phyloP scores from a whole-genome alignment of 2,329 filamentous ascomycete genomes.

The Pestalotiopsis sp. region DNA sequence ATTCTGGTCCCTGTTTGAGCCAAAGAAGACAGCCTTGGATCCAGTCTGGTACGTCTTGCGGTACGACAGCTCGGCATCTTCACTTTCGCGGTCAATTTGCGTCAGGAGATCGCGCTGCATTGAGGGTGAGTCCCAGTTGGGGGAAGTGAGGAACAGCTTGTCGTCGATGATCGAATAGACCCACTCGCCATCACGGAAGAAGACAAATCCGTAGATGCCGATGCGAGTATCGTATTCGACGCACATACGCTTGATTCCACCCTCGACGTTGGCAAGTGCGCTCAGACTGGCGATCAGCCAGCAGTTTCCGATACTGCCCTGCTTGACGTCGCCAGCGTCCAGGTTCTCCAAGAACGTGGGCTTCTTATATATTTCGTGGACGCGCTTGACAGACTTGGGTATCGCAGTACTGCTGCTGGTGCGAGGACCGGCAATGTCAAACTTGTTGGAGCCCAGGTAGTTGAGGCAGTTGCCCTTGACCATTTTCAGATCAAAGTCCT shows the following conservation, averaged over 20 bases:
- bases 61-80: constrained; percentile 72
- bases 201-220: constrained; percentile 89
- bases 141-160: constrained; percentile 81
- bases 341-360: constrained; percentile 69
- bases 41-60: constrained; percentile 73
- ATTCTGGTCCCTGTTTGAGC: constrained; percentile 72
- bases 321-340: constrained; percentile 74
- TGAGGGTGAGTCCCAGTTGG: constrained; percentile 78
- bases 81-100: constrained; percentile 73
- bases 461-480: constrained; percentile 59
- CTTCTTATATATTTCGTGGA: constrained; percentile 74
- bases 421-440: constrained; percentile 48
- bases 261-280: constrained; percentile 73
- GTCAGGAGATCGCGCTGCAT: constrained; percentile 74
- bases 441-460: constrained; percentile 51
- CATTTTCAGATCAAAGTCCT: constrained; percentile 71
- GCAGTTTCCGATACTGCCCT: constrained; percentile 78
- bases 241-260: constrained; percentile 71
- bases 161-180: constrained; percentile 90
- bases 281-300: constrained; percentile 82
- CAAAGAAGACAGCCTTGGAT: constrained; percentile 77
- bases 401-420: constrained; percentile 49
- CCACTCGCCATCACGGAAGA: constrained; percentile 88
- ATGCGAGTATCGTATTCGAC: constrained; percentile 73
- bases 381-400: constrained; percentile 76